A percentile compares a stretch with the other conserved stretches of the same genome.
Conservation (phyloP, 176 grass and related monocot genomes). For the Canna indica region DNA sequence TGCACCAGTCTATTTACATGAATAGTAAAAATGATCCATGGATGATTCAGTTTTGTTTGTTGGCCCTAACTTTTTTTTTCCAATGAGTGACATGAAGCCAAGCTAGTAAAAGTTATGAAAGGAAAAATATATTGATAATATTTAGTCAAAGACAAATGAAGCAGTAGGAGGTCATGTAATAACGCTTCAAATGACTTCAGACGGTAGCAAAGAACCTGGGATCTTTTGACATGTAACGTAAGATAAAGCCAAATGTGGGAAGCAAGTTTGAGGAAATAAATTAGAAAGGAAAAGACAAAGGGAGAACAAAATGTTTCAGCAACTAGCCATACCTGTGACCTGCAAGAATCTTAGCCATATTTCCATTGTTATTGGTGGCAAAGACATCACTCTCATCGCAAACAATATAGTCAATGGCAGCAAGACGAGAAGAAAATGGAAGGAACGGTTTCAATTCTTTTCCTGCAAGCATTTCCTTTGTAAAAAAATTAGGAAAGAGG, state of each 20-base stretch:
- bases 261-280: neutral
- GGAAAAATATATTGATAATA: no score
- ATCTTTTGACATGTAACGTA: no score
- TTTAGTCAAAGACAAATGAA: no score
- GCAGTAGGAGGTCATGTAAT: no score
- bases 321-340: constrained; percentile 47
- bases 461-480: constrained; percentile 72
- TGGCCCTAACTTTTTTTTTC: no score
- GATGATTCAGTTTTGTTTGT: neutral
- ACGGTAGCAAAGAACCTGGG: no score
- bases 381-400: constrained; percentile 83
- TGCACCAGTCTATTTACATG: neutral
- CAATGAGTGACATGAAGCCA: no score
- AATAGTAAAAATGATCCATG: no score
- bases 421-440: constrained; percentile 69
- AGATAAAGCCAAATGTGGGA: neutral
- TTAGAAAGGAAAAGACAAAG: neutral
- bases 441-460: constrained; percentile 62
- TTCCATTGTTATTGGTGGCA: constrained; percentile 93
- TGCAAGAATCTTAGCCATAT: constrained; percentile 96
- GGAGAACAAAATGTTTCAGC: no score
- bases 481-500: constrained; percentile 84
- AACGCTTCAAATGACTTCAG: no score
- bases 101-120: no score
- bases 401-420: constrained; percentile 84